Evolutionary conservation across 495 filamentous ascomycete species (phyloP), one percentile per base, ranked within the genome.

Genomic region (Aspergillus biplanus): DNA sequence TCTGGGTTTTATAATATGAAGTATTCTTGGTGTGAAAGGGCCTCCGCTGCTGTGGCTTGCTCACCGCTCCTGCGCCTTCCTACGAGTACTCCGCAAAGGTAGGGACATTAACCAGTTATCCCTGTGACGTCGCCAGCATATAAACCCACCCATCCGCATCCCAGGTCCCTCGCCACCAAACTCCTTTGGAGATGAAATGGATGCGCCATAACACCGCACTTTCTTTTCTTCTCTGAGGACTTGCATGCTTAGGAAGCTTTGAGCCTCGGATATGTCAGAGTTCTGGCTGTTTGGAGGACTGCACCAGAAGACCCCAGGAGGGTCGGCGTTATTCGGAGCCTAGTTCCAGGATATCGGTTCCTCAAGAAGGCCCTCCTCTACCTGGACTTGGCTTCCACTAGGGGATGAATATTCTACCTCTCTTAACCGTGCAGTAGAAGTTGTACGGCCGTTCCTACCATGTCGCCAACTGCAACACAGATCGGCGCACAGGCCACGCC

Each of bases 241-340:
- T 34, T 57, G 31, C 59, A 33, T 56, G 33, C 61, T 63, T 52
- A 62, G 48, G 52, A 56, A 56, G 44, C 55, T 62, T 46, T 47
- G 21, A 50, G 37, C 35, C 56, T 61, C 46, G 71, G 69, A 69
- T 65, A 75, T 74, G 71, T 66, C 58, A 67, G 59, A 34, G 60
- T 64, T 63, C 62, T 42, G 64, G 62, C 56, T 56, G 50, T 56
- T 59, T 74, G 59, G 67, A 59, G 56, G 53, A 65, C 58, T 56
- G 52, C 56, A 63, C 66, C 56, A 63, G 66, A 71, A 65, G 67
- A 71, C 67, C 63, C 65, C 64, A 65, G 65, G 67, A 70, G 67
- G 69, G 67, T 69, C 65, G 66, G 68, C 61, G 55, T 54, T 62
- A 49, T 64, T 65, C 39, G 64, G 64, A 71, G 68, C 65, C 64